Conservation (phyloP, 495 filamentous ascomycete species). For the Penicillium chermesinum region DNA sequence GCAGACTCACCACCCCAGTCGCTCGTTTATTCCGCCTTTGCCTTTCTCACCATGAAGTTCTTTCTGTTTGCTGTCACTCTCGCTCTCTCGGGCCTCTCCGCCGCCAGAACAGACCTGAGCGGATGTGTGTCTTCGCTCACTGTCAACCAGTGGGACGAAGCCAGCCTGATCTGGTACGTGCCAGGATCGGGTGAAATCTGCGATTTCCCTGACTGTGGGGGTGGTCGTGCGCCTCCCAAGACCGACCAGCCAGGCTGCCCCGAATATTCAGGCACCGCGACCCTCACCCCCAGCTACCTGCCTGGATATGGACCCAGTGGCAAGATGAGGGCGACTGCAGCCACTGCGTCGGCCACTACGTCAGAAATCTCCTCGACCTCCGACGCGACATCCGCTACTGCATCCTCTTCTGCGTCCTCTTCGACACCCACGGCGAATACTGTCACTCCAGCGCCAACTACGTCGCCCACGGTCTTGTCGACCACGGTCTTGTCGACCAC, state of each 20-base stretch:
- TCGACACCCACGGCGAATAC: constrained; percentile 2
- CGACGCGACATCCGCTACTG: not conserved
- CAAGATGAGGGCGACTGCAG: constrained; percentile 16
- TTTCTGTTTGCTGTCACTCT: too few species aligned
- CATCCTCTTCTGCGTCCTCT: constrained; percentile 6
- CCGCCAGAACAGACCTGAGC: constrained; percentile 26
- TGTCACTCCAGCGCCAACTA: constrained; percentile 16
- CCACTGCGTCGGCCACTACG: constrained; percentile 10
- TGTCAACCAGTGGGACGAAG: constrained; percentile 30
- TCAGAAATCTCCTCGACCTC: constrained; percentile 2
- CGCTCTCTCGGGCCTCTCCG: too few species aligned
- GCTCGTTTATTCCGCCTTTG: too few species aligned
- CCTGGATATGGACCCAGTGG: constrained; percentile 32
- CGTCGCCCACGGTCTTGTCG: constrained; percentile 11
- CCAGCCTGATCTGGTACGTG: constrained; percentile 48
- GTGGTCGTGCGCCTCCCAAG: constrained; percentile 57
- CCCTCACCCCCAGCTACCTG: constrained; percentile 46
- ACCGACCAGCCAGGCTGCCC: constrained; percentile 56
- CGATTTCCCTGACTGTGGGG: constrained; percentile 58
- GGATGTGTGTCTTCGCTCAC: constrained; percentile 27
- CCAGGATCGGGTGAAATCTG: constrained; percentile 57
- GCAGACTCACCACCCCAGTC: too few species aligned
- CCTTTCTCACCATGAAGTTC: too few species aligned
- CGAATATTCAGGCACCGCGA: constrained; percentile 51
- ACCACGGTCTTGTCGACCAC: constrained; percentile 16